Conservation (phyloP, 1,284 basidiomycete species). For the Pterulicium gracile region DNA sequence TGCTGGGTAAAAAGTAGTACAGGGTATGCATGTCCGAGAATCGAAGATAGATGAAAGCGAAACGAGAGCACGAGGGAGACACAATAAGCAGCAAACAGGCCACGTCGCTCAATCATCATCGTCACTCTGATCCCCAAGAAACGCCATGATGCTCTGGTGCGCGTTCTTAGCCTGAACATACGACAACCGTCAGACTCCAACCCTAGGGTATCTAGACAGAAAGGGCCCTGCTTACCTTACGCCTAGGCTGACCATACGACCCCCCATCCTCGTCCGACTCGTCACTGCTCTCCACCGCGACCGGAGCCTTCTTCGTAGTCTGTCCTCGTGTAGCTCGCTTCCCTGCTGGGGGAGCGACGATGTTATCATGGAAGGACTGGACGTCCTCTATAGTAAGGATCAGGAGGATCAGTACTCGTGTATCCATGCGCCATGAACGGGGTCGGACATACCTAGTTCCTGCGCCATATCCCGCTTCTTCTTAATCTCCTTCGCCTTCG, state of each 20-base stretch:
- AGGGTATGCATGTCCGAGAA: no score
- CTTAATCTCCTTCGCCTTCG: slow-evolving; percentile 68
- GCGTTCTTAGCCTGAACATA: slow-evolving; percentile 28
- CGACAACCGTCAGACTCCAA: slow-evolving; percentile 8
- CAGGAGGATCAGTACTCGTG: background rate
- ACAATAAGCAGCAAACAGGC: no score
- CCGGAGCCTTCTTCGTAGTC: slow-evolving; percentile 11
- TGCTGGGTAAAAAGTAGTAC: no score
- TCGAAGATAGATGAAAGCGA: no score
- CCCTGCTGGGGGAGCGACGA: slow-evolving; percentile 15
- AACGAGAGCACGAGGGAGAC: no score
- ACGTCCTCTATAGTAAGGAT: slow-evolving; percentile 44
- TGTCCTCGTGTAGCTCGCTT: slow-evolving; percentile 11
- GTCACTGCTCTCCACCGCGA: slow-evolving; percentile 15
- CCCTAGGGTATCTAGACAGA: slow-evolving; percentile 5
- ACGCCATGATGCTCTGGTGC: slow-evolving; percentile 55
- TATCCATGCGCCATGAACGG: no score
- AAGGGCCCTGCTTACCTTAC: no score
- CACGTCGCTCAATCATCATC: no score
- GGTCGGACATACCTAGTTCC: slow-evolving; percentile 57
- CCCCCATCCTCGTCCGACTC: slow-evolving; percentile 18
- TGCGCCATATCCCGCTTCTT: slow-evolving; percentile 63
- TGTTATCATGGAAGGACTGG: slow-evolving; percentile 40
- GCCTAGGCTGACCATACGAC: no score
- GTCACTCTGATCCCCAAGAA: slow-evolving; percentile 58